Base-by-base conservation (phyloP, 2,329 filamentous ascomycete species). In the Cladorrhinum sp. region DNA sequence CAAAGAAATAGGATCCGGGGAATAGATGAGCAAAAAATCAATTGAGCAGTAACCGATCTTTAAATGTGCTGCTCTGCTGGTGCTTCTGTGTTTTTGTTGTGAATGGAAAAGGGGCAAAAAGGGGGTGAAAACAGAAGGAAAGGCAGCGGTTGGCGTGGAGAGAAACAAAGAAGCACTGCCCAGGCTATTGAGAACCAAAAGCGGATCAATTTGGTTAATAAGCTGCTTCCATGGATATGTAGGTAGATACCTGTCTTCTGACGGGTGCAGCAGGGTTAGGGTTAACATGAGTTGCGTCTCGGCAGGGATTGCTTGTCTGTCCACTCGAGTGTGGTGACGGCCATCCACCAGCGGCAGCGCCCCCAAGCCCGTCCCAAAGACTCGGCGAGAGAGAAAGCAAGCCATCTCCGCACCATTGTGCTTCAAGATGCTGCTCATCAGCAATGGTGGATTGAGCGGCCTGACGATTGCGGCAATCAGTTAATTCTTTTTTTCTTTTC, bases 351-450 rank as follows among this genome's bases (percentile, higher is more conserved):
- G 32, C 16, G 27, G 27, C 12, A 13, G 32, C 32, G n/a, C n/a
- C n/a, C 9, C 32, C 32, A 13, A 36, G 32, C 32, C 32, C 32
- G 32, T 36, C 32, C 32, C 32, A 36, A 36, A 55, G 52, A 55
- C 36, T 55, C 52, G 52, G 52, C 23, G 29, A 55, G 36, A 55
- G 23, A 56, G 53, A 56, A 29, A 45, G 32, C 38, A 49, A 56
- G 38, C 32, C 32, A 16, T 36, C 12, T 55, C 36, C 29, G 49
- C 62, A 58, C 49, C 52, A 41, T 38, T 50, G 54, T 32, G 55
- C 58, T 63, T 50, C 62, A 64, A 66, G 60, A 67, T 67, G 65
- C 62, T 64, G 41, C 58, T 29, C 54, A 59, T 32, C 53, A 64
- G 62, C 62, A 62, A 67, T 67, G 65, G 61, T 60, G 57, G 59